Base-by-base conservation (phyloP, 2,329 filamentous ascomycete genomes). In the Ophiostoma australiae region DNA sequence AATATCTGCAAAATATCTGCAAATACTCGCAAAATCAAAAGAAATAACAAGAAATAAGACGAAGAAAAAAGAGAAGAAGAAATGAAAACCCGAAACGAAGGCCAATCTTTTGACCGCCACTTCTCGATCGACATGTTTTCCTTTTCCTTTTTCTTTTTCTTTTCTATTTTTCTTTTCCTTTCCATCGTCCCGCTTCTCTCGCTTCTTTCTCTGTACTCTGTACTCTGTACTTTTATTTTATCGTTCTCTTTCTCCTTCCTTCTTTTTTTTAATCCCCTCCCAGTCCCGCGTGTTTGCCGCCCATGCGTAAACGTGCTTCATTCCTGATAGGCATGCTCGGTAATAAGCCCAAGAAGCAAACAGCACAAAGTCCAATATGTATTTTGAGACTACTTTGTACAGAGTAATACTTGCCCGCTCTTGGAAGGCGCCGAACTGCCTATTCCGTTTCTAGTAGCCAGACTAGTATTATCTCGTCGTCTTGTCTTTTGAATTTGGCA, bases 291-390 rank as follows among this genome's bases (percentile, higher is more conserved):
- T 58, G 52, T 58, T 27, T 58, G 23, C 52, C 11, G n/a, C 52
- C 52, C 52, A 58, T n/a, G 63, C 63, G 63, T 63, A 33, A 31
- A 63, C 27, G 58, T 63, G 58, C 58, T 63, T 7, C 27, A 63
- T 58, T 58, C 52, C 58, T 63, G 23, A 31, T 20, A 35, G 27
- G 27, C 58, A 33, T 20, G 23, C 4, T 33, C 58, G 58, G 58
- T 6, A 58, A 13, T 27, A 11, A 13, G n/a, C 7, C 15, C 52
- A 13, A 27, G 52, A 58, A 58, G 44, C 4, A 7, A 17, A 52
- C 44, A 52, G 15, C n/a, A 55, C n/a, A n/a, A n/a, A n/a, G n/a
- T n/a, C n/a, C n/a, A 20, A 55, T n/a, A 48, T 48, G 44, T 48
- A 48, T 48, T 48, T 20, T 48, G 44, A 48, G n/a, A 48, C 44